Conservation (phyloP, 768 basidiomycete genomes). For the Auricularia sp. region DNA sequence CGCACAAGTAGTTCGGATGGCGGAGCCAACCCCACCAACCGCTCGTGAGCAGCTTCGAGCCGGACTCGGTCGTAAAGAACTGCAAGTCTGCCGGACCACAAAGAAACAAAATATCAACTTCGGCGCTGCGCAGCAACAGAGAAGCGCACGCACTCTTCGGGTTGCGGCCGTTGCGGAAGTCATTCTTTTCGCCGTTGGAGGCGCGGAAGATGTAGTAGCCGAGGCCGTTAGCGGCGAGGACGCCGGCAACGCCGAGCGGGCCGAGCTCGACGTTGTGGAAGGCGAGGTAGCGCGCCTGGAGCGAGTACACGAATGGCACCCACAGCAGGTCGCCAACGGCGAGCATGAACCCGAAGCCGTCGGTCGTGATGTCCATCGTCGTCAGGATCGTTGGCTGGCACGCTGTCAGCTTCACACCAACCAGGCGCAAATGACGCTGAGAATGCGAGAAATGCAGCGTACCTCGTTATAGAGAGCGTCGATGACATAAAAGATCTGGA, state of each 20-base stretch:
- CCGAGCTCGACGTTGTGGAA: conserved; percentile 79
- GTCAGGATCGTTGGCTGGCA: conserved; percentile 75
- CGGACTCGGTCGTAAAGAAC: conserved; percentile 72
- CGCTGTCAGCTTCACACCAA: not conserved
- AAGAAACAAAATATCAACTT: not conserved
- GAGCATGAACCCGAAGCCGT: conserved; percentile 99
- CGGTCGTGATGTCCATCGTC: conserved; percentile 95
- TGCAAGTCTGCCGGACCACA: conserved; percentile 47
- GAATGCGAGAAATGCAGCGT: conserved; percentile 9
- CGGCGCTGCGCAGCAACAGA: too few species aligned
- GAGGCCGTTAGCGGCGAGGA: conserved; percentile 52
- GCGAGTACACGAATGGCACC: conserved; percentile 90
- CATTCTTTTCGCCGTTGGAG: conserved; percentile 89
- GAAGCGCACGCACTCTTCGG: conserved; percentile 62
- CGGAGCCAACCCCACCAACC: conserved; percentile 97
- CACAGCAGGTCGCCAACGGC: conserved; percentile 83
- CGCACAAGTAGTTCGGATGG: conserved; percentile 86
- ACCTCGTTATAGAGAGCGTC: conserved; percentile 91
- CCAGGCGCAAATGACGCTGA: not conserved
- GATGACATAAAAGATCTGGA: conserved; percentile 79
- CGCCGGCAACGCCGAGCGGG: conserved; percentile 38
- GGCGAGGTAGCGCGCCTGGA: conserved; percentile 93
- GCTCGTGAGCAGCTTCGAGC: conserved; percentile 83
- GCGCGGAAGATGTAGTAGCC: conserved; percentile 90
- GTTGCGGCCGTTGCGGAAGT: conserved; percentile 88